A percentile compares a stretch with the other conserved stretches of the same genome.
phyloP scores from a whole-genome alignment of 208 protist genomes.

The Acanthamoeba lenticulata region DNA sequence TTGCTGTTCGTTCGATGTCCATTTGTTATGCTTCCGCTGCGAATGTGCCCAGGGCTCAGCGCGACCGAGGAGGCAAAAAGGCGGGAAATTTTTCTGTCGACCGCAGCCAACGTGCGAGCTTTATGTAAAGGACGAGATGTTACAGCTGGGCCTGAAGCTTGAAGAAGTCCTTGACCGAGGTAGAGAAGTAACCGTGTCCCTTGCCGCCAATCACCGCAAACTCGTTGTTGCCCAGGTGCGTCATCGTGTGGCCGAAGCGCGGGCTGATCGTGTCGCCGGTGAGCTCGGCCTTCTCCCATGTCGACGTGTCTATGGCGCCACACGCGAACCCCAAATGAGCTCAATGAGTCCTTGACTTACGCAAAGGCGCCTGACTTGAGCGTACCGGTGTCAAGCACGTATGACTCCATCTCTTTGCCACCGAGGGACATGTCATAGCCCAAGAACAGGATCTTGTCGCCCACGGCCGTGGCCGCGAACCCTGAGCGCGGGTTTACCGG shows the following conservation, averaged over 20 bases:
- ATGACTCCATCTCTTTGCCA: not conserved
- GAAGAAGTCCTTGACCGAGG: slow-evolving; percentile 38
- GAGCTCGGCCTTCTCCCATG: slow-evolving; percentile 13
- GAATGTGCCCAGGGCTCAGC: no score
- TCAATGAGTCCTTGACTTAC: no score
- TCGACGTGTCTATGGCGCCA: not conserved
- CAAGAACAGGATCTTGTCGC: slow-evolving; percentile 7
- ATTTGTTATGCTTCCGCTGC: no score
- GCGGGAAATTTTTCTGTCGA: no score
- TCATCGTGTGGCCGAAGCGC: slow-evolving; percentile 18
- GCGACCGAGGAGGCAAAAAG: no score
- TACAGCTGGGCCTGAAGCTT: not conserved
- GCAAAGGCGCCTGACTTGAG: not conserved
- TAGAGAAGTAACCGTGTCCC: slow-evolving; percentile 13
- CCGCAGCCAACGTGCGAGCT: no score
- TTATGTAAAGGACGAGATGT: no score
- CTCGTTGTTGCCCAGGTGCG: slow-evolving; percentile 18
- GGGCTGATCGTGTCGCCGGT: not conserved
- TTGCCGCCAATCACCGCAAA: slow-evolving; percentile 22
- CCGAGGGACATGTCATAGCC: slow-evolving; percentile 12
- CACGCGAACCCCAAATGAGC: no score
- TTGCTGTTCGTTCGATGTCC: no score
- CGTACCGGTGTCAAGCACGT: not conserved
- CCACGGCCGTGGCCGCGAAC: not conserved
- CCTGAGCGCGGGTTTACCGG: not conserved